phyloP scores from a whole-genome alignment of 2,329 filamentous ascomycete genomes.

The Exophiala calicioides region DNA sequence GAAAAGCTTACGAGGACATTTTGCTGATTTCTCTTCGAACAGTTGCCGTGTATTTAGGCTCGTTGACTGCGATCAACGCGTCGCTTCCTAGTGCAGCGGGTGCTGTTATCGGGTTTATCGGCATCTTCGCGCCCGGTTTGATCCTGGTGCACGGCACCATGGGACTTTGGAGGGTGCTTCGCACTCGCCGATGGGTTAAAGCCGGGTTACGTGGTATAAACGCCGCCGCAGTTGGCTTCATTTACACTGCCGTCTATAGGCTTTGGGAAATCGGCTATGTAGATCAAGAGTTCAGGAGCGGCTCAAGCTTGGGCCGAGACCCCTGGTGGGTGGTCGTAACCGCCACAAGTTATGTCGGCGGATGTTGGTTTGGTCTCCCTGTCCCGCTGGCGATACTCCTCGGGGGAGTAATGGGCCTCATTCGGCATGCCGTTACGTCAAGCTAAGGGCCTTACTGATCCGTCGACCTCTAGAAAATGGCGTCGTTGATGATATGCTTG shows the following conservation, averaged over 20 bases:
- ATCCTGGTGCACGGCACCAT: slow-evolving; percentile 38
- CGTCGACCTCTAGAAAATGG: no score
- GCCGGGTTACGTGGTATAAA: slow-evolving; percentile 59
- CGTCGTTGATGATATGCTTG: no score
- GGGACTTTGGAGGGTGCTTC: slow-evolving; percentile 57
- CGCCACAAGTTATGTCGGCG: slow-evolving; percentile 51
- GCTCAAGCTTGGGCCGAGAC: slow-evolving; percentile 57
- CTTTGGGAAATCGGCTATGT: slow-evolving; percentile 65
- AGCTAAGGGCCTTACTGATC: no score
- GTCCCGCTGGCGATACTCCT: slow-evolving; percentile 49
- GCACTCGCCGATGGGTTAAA: slow-evolving; percentile 50
- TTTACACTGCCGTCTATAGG: slow-evolving; percentile 65
- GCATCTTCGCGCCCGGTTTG: slow-evolving; percentile 56
- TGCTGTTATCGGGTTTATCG: slow-evolving; percentile 54
- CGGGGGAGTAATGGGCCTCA: slow-evolving; percentile 52
- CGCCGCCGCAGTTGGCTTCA: slow-evolving; percentile 61
- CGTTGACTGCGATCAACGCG: slow-evolving; percentile 48
- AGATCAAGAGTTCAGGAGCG: slow-evolving; percentile 49
- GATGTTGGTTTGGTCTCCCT: slow-evolving; percentile 50
- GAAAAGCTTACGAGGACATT: no score
- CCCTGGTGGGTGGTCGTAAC: slow-evolving; percentile 66
- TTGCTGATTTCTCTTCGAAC: no score
- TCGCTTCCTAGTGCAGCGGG: slow-evolving; percentile 46
- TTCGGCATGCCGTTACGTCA: no score
- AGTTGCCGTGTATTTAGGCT: slow-evolving; percentile 61